Evolutionary conservation across 2,329 filamentous ascomycete species (phyloP).

Genomic region (Leptosphaerulina australis): DNA sequence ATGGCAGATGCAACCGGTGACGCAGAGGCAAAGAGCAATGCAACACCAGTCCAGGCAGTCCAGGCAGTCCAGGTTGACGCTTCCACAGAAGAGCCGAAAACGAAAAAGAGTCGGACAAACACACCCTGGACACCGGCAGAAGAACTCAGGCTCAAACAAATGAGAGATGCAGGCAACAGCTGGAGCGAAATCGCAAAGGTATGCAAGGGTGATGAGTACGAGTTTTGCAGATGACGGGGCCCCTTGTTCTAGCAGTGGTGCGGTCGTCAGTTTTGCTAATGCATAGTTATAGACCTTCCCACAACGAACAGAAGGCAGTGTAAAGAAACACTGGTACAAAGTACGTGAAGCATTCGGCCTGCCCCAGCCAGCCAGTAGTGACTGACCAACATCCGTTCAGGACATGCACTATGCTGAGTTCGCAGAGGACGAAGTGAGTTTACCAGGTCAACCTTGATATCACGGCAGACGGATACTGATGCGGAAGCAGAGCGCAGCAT

Average conservation of each 20-base stretch:
- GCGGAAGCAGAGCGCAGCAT: constrained; percentile 68
- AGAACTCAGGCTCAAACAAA: constrained; percentile 87
- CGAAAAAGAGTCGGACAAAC: constrained; percentile 97
- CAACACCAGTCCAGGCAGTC: constrained; percentile 35
- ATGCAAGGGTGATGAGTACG: constrained; percentile 12
- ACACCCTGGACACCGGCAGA: constrained; percentile 97
- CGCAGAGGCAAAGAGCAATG: constrained; percentile 24
- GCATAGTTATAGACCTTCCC: constrained; percentile 74
- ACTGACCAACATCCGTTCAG: constrained; percentile 55
- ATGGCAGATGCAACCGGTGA: constrained; percentile 31
- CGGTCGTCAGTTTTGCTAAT: constrained; percentile 24
- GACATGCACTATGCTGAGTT: constrained; percentile 99
- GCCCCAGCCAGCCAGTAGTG: constrained; percentile 22
- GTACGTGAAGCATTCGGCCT: constrained; percentile 53
- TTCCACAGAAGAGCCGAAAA: constrained; percentile 48
- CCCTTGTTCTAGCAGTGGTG: background rate
- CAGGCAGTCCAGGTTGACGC: constrained; percentile 31
- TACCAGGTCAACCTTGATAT: constrained; percentile 9
- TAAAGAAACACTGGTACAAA: constrained; percentile 99
- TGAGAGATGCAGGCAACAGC: constrained; percentile 90
- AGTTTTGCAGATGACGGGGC: background rate
- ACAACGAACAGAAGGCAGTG: constrained; percentile 89
- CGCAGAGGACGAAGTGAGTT: constrained; percentile 86
- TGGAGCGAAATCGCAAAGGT: constrained; percentile 99
- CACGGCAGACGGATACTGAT: constrained; percentile 32